Percentiles rank a stretch among this genome's conserved stretches.
These are phyloP conservation scores for Ceratobasidium sp. DNA, from an alignment of 1,284 basidiomycete species.

Conservation along the genomic window DNA sequence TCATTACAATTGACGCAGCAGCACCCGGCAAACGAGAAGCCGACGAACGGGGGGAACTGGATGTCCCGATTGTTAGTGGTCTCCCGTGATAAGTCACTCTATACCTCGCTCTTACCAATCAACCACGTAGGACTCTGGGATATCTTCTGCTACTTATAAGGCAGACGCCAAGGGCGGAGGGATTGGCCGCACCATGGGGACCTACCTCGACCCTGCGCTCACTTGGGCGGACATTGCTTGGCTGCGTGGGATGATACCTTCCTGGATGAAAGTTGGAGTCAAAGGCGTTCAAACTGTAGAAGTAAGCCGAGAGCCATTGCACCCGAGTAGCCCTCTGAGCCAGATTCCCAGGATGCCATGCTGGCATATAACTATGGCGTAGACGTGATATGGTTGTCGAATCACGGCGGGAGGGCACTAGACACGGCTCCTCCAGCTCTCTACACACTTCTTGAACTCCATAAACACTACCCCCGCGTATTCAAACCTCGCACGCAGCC, in stretches of 20 bases:
- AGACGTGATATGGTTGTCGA: constrained; percentile 58
- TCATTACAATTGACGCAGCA: constrained; percentile 91
- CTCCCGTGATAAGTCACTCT: no score
- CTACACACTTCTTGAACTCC: constrained; percentile 57
- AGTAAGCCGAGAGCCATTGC: constrained; percentile 24
- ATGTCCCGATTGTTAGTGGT: constrained; percentile 47
- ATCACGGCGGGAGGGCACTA: constrained; percentile 54
- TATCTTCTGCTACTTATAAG: constrained; percentile 42
- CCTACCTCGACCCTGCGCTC: constrained; percentile 47
- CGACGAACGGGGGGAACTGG: constrained; percentile 64
- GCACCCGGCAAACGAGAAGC: constrained; percentile 87
- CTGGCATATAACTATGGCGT: constrained; percentile 56
- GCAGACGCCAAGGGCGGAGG: constrained; percentile 46
- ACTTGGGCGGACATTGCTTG: constrained; percentile 49
- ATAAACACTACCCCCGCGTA: constrained; percentile 56
- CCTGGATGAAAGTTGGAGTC: constrained; percentile 44
- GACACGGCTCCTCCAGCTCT: constrained; percentile 56
- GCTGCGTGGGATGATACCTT: constrained; percentile 44
- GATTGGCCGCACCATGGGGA: constrained; percentile 46
- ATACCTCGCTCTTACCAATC: not conserved
- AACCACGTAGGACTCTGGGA: constrained; percentile 25
- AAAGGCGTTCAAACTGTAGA: constrained; percentile 48
- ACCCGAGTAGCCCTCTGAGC: not conserved
- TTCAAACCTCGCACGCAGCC: constrained; percentile 52
- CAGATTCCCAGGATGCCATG: constrained; percentile 54